Conservation (phyloP, 2,329 filamentous ascomycete genomes). For the Pyrenochaeta sp. region DNA sequence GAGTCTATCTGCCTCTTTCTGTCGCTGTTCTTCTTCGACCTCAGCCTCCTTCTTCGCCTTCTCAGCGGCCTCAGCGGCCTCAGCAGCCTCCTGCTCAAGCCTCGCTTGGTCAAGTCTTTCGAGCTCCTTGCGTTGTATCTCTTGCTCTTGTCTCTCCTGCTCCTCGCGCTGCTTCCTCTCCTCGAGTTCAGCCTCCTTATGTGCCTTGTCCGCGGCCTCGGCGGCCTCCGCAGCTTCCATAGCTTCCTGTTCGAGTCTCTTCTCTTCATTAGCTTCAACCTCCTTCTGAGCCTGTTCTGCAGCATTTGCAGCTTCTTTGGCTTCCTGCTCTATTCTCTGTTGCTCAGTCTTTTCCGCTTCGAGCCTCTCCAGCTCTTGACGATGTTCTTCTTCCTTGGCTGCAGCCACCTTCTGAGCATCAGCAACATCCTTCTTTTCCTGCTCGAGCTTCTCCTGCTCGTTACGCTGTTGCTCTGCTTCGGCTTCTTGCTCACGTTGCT, state of each 20-base stretch:
- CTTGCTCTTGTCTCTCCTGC: background rate
- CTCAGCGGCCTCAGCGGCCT: background rate
- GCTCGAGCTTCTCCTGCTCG: conserved; percentile 3
- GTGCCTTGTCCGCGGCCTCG: background rate
- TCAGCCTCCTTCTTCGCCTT: background rate
- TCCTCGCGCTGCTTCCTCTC: conserved; percentile 5
- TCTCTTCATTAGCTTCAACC: background rate
- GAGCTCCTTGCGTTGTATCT: background rate
- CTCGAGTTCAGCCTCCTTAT: conserved; percentile 4
- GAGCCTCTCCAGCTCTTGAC: background rate
- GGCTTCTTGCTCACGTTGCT: background rate
- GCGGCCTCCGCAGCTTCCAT: background rate
- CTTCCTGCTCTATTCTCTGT: conserved; percentile 2
- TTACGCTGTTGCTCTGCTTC: background rate
- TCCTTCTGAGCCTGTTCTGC: no score
- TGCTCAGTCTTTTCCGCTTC: conserved; percentile 1
- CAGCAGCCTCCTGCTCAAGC: background rate
- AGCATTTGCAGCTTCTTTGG: no score
- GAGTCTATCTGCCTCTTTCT: conserved; percentile 1
- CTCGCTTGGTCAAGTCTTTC: background rate
- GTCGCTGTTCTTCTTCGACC: background rate
- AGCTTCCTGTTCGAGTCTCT: background rate
- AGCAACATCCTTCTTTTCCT: background rate
- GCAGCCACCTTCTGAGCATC: background rate
- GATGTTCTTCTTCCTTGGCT: background rate